Evolutionary conservation across 306 rosid species (phyloP).

Genomic region (Cucumis hystrix): DNA sequence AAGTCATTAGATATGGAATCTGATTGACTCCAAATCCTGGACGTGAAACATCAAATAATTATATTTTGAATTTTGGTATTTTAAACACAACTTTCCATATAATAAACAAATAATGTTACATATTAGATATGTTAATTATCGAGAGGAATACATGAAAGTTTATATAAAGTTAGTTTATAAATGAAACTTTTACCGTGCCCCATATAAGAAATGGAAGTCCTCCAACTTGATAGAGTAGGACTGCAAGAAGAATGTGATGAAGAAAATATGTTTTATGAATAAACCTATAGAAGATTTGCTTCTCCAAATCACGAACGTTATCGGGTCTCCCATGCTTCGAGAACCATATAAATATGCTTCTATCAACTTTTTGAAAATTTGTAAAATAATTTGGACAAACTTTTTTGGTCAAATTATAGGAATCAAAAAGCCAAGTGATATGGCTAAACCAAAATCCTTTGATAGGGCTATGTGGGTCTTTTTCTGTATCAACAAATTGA

Average conservation of each 20-base stretch:
- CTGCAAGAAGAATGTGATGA: background rate
- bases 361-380: background rate
- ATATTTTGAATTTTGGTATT: no score
- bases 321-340: no score
- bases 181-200: background rate
- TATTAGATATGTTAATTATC: no score
- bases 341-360: no score
- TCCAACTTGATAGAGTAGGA: background rate
- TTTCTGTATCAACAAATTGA: constrained; percentile 68
- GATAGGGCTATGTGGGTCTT: background rate
- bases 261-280: background rate
- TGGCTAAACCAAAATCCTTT: background rate
- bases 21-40: no score
- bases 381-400: background rate
- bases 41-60: no score
- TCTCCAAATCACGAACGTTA: background rate
- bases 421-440: constrained; percentile 25
- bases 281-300: background rate
- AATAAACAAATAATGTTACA: no score
- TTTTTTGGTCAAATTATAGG: background rate
- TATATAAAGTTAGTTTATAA: no score
- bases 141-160: no score
- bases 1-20: no score
- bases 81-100: no score
- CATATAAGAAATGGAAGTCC: background rate